Conservation (phyloP, 805 yeast genomes). For the Candida xyloterini region DNA sequence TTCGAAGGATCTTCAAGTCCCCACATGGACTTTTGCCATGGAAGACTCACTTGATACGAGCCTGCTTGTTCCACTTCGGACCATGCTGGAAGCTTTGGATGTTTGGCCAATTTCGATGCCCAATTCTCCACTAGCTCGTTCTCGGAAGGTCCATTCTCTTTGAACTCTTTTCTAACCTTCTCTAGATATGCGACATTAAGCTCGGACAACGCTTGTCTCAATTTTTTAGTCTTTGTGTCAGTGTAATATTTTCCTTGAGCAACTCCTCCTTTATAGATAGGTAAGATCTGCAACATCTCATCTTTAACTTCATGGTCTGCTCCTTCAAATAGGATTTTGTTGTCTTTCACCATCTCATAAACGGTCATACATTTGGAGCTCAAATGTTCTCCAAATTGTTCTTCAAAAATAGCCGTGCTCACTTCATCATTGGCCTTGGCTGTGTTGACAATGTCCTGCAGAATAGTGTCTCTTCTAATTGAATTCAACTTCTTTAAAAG, state of each 20-base stretch:
- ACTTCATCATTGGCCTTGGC: conserved; percentile 23
- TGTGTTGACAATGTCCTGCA: conserved; percentile 40
- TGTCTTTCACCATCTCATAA: conserved; percentile 28
- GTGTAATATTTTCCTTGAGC: conserved; percentile 28
- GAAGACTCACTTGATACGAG: conserved; percentile 50
- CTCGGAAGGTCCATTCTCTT: conserved; percentile 26
- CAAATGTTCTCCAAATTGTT: conserved; percentile 35
- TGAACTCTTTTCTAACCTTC: conserved; percentile 29
- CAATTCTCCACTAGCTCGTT: conserved; percentile 38
- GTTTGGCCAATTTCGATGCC: conserved; percentile 44
- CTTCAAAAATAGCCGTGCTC: conserved; percentile 32
- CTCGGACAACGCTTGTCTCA: conserved; percentile 34
- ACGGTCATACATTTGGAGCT: conserved; percentile 36
- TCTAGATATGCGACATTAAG: conserved; percentile 32
- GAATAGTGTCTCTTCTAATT: conserved; percentile 46
- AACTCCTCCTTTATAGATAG: conserved; percentile 29
- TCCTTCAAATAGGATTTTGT: conserved; percentile 23
- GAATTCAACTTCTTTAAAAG: conserved; percentile 32
- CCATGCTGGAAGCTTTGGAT: conserved; percentile 37
- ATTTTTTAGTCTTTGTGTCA: conserved; percentile 31
- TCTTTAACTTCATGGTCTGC: conserved; percentile 41
- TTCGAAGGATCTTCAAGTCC: conserved; percentile 78
- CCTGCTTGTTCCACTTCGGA: conserved; percentile 34
- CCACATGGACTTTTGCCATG: conserved; percentile 77
- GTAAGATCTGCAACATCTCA: conserved; percentile 45